phyloP scores from a whole-genome alignment of 768 basidiomycete species.

The Tephrocybe sp. region DNA sequence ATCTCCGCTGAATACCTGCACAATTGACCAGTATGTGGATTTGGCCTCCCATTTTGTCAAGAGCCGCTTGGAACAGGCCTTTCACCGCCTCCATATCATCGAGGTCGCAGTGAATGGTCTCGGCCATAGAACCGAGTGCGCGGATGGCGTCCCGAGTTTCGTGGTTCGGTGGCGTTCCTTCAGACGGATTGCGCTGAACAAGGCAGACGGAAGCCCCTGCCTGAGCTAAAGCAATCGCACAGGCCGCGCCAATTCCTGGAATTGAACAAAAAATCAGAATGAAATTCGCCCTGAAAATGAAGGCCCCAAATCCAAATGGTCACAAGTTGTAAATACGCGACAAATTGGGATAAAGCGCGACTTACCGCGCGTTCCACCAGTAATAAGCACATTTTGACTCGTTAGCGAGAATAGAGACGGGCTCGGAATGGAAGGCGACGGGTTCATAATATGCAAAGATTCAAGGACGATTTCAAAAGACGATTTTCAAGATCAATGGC shows the following conservation, averaged over 20 bases:
- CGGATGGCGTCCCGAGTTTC: constrained; percentile 33
- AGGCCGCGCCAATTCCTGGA: constrained; percentile 51
- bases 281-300: background rate
- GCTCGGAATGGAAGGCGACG: constrained; percentile 47
- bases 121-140: constrained; percentile 27
- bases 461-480: constrained; percentile 4
- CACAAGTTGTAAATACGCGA: constrained; percentile 2
- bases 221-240: constrained; percentile 47
- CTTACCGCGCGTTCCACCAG: constrained; percentile 75
- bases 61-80: constrained; percentile 38
- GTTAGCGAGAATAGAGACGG: constrained; percentile 66
- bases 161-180: constrained; percentile 23
- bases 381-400: constrained; percentile 72
- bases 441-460: constrained; percentile 43
- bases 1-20: constrained; percentile 60
- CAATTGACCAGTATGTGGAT: constrained; percentile 72
- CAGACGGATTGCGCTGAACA: constrained; percentile 34
- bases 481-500: constrained; percentile 4
- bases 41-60: constrained; percentile 37
- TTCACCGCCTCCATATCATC: constrained; percentile 41
- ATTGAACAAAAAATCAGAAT: background rate
- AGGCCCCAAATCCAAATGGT: background rate
- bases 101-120: constrained; percentile 42
- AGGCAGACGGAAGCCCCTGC: constrained; percentile 50
- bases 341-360: constrained; percentile 10